Evolutionary conservation across 1,139 yeast genomes (phyloP).

Genomic region (Ashbya aceris): DNA sequence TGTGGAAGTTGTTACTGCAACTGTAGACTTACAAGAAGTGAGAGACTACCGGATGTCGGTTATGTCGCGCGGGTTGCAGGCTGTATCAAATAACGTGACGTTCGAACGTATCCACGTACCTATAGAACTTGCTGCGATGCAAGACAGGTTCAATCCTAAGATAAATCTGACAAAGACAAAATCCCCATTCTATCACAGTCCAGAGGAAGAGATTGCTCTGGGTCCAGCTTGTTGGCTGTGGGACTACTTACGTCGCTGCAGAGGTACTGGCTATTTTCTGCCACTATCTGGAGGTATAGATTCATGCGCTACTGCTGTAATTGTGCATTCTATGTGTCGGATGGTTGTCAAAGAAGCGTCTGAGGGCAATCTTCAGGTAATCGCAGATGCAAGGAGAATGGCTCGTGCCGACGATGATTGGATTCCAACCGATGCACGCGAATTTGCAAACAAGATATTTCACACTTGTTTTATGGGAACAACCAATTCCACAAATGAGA

Average conservation of each 20-base stretch:
- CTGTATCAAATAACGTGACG: slow-evolving; percentile 38
- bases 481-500: slow-evolving; percentile 78
- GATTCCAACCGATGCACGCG: slow-evolving; percentile 64
- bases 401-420: slow-evolving; percentile 47
- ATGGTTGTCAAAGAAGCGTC: slow-evolving; percentile 60
- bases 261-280: slow-evolving; percentile 81
- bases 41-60: slow-evolving; percentile 64
- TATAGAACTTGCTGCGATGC: slow-evolving; percentile 51
- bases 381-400: slow-evolving; percentile 59
- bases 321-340: slow-evolving; percentile 90
- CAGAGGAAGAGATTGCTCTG: slow-evolving; percentile 92
- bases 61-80: slow-evolving; percentile 74
- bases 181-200: slow-evolving; percentile 56
- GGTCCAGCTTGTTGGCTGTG: slow-evolving; percentile 99
- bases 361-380: slow-evolving; percentile 64
- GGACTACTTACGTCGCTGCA: slow-evolving; percentile 90
- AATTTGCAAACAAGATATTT: slow-evolving; percentile 65
- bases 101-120: slow-evolving; percentile 57
- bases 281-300: slow-evolving; percentile 97
- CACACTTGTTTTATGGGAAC: slow-evolving; percentile 96
- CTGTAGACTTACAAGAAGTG: slow-evolving; percentile 87
- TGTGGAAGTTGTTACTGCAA: slow-evolving; percentile 89
- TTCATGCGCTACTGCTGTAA: slow-evolving; percentile 93
- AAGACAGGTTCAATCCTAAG: slow-evolving; percentile 49
- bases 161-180: slow-evolving; percentile 51